Percentiles rank a stretch among this genome's conserved stretches.
These are phyloP conservation scores for Oryza meridionalis DNA, from an alignment of 176 grass and related monocot species.

Conservation along the genomic window DNA sequence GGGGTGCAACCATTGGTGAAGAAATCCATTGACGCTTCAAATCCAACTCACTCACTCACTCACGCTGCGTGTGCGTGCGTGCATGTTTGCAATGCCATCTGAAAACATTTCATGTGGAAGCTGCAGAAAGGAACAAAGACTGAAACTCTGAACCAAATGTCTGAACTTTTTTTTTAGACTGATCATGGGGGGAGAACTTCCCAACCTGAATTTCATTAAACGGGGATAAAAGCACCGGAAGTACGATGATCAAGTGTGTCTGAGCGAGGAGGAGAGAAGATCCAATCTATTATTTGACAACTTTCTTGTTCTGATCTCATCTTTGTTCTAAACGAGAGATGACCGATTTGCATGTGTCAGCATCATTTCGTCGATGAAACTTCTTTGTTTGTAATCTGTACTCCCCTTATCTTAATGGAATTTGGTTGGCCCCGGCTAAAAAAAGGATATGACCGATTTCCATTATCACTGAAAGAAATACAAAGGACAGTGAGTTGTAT, in stretches of 20 bases:
- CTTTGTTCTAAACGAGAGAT: neutral
- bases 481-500: neutral
- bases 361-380: too few relatives aligned
- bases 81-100: neutral
- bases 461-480: neutral
- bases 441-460: neutral
- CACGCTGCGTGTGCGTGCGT: neutral
- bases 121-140: neutral
- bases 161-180: too few relatives aligned
- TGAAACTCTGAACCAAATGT: neutral
- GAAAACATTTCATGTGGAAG: slow-evolving; percentile 22
- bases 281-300: neutral
- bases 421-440: too few relatives aligned
- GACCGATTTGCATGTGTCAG: neutral
- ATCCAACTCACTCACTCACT: neutral
- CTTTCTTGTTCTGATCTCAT: neutral
- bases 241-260: too few relatives aligned
- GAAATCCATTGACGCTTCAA: neutral
- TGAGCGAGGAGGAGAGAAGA: too few relatives aligned
- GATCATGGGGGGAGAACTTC: too few relatives aligned
- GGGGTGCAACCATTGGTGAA: slow-evolving; percentile 13
- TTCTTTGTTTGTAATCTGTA: too few relatives aligned
- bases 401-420: too few relatives aligned
- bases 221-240: too few relatives aligned
- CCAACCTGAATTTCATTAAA: too few relatives aligned